These are phyloP conservation scores for Talinum fruticosum DNA, from an alignment of 148 eudicot species.

Conservation along the genomic window DNA sequence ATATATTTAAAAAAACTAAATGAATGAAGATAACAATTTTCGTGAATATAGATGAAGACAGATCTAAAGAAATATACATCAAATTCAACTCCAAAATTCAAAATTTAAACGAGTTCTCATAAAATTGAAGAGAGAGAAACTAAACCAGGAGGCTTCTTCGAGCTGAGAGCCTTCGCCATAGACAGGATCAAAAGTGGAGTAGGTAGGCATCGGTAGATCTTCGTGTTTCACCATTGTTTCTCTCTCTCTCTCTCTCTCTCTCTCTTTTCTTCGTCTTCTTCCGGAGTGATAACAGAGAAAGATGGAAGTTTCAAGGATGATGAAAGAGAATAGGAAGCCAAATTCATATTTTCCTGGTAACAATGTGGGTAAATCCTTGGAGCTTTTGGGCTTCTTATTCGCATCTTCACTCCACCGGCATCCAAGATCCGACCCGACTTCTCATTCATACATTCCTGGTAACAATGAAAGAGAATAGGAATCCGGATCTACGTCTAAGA, in stretches of 20 bases:
- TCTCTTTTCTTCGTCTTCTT: not conserved
- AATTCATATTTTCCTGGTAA: not conserved
- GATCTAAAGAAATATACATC: too few relatives aligned
- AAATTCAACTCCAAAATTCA: not conserved
- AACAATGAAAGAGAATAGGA: too few relatives aligned
- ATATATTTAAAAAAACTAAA: too few relatives aligned
- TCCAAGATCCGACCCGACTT: not conserved
- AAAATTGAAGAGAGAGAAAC: not conserved
- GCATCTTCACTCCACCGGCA: not conserved
- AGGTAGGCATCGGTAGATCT: conserved; percentile 69
- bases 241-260: too few relatives aligned
- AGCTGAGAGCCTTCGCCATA: conserved; percentile 67
- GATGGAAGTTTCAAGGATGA: not conserved
- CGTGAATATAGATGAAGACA: too few relatives aligned
- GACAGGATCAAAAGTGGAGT: conserved; percentile 45
- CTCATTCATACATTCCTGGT: too few relatives aligned
- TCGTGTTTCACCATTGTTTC: conserved; percentile 72
- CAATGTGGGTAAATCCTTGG: not conserved
- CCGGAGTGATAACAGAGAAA: not conserved
- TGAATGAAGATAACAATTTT: too few relatives aligned
- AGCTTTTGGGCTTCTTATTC: too few relatives aligned
- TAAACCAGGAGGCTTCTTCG: conserved; percentile 97
- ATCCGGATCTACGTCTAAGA: too few relatives aligned
- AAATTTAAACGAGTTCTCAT: not conserved
- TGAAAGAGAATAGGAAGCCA: not conserved